Percentiles rank a stretch among this genome's conserved stretches.
Conservation (phyloP, 2,329 filamentous ascomycete genomes). For the Aspergillus caelatus region DNA sequence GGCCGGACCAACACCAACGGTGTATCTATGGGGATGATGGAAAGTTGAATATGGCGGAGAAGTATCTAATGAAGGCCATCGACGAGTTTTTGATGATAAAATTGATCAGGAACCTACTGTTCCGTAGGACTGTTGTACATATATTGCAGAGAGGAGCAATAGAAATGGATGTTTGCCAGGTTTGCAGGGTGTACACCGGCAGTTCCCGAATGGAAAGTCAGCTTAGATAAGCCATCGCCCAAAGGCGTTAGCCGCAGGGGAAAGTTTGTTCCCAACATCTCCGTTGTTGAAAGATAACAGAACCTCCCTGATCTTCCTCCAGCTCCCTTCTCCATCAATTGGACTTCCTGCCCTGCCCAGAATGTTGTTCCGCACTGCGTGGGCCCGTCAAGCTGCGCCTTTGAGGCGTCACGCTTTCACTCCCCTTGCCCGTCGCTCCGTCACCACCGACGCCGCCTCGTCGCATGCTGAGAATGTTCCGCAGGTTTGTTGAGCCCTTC, state of each 20-base stretch:
- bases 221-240: constrained; percentile 26
- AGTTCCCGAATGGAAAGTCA: constrained; percentile 22
- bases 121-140: background rate
- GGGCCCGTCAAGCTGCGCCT: constrained; percentile 63
- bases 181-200: constrained; percentile 38
- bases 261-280: constrained; percentile 41
- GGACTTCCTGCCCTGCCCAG: constrained; percentile 33
- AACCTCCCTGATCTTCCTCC: constrained; percentile 23
- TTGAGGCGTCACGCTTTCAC: constrained; percentile 53
- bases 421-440: constrained; percentile 65
- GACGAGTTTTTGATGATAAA: background rate
- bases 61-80: background rate
- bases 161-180: constrained; percentile 25
- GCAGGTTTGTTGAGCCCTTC: constrained; percentile 57
- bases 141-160: background rate
- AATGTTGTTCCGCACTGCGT: constrained; percentile 74
- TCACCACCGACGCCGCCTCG: constrained; percentile 94
- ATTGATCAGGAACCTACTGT: background rate
- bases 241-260: constrained; percentile 32
- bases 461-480: constrained; percentile 83
- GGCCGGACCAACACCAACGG: background rate
- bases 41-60: background rate
- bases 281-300: constrained; percentile 35
- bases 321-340: constrained; percentile 31
- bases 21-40: background rate